Evolutionary conservation across 306 rosid species (phyloP), one percentile per base, ranked within the genome.

Genomic region (Cicer judaicum): DNA sequence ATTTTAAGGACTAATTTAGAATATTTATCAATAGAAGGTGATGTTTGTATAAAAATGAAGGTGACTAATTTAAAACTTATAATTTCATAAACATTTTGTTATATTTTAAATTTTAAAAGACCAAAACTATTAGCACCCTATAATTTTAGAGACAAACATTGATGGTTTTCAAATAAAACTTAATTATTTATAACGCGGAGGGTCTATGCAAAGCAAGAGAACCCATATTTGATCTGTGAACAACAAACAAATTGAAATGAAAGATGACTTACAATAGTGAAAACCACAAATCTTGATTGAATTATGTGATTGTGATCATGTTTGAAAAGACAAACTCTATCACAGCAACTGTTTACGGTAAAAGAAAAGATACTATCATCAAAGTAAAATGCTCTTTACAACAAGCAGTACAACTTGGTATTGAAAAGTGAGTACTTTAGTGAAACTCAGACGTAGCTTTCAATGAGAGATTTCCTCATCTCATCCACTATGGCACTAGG

Each of bases 391-490:
- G 15, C 42, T 48, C 67, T 65, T 59, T 1, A 19, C 46, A 71
- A 29, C 50, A 43, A 18, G 43, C 72, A 48, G 10, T 10, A 40
- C 34, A 15, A 1, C 5, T 50, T 69, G 0, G 16, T 6, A 80
- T 19, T 19, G 16, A 21, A 29, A 55, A 62, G 38, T n/a, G 38
- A 38, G 55, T 44, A 19, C 60, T 55, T 34, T 14, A 74, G 3
- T 50, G 40, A 71, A 47, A 57, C 55, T 92, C 79, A 92, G 13
- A 89, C 90, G 10, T 86, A 85, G 73, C 68, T 86, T 67, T 90
- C 98, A 16, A 89, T 82, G 70, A 93, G 78, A 0, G 95, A 87
- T 82, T 93, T 93, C 78, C 96, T 90, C 96, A 90, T 90, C 77
- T 92, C 96, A 57, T 90, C 87, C 9, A 86, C 91, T 67, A 82